Evolutionary conservation across 1,139 yeast genomes (phyloP), one percentile per base, ranked within the genome.

Genomic region (Suhomyces coccinellae): DNA sequence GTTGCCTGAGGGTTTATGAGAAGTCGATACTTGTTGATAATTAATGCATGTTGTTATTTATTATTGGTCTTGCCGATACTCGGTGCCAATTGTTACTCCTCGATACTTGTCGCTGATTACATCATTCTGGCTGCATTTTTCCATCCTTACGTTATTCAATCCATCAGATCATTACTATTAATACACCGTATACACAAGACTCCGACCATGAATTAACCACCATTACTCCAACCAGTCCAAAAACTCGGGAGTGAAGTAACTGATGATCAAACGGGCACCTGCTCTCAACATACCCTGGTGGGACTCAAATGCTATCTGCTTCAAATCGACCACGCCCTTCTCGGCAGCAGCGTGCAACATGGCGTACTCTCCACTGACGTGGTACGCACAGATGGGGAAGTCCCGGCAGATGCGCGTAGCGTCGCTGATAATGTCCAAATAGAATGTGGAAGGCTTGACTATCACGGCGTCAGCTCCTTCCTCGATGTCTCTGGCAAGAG

Each of bases 291-390:
- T 84, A 2, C 99, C 98, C 53, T 87, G 77, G 56, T 93, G 97
- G 43, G 95, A 75, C 68, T 93, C 99, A 60, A 87, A 87, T 0
- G 97, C 99, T 67, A 93, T 86, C 8, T 82, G 76, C 66, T 89
- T 86, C 66, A 95, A 76, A 63, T 93, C 98, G 49, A 85, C 88
- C 46, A 91, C 79, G 22, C 96, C 96, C 75, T 91, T 91, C 58
- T 91, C 97, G 27, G 98, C 98, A 41, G 97, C 99, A 9, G 99
- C 99, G 63, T 91, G 96, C 53, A 93, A 71, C 99, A 95, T 93
- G 40, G 99, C 97, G 62, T 82, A 93, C 67, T 93, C 99, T 39
- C 99, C 99, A 65, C 95, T 83, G 28, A 93, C 99, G 65, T 95
- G 99, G 67, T 93, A 93, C 22, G 96, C 95, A 62, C 97, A 90